phyloP scores from a whole-genome alignment of 257 asterid genomes.

The Scutellaria galericulata region DNA sequence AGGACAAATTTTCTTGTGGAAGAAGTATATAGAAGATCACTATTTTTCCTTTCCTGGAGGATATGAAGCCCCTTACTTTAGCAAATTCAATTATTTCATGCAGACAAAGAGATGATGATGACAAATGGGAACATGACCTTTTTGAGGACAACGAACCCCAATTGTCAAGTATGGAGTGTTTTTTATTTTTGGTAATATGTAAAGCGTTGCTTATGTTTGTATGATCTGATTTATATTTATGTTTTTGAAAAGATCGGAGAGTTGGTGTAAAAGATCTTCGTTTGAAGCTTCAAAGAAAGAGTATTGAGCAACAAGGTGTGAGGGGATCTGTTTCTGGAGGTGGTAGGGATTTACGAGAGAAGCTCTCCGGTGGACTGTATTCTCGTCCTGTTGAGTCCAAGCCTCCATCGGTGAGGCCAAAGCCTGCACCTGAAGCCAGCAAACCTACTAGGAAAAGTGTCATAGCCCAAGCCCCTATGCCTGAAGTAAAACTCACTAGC shows the following conservation, averaged over 20 bases:
- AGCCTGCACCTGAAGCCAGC: slow-evolving; percentile 63
- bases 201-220: slow-evolving; percentile 6
- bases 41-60: slow-evolving; percentile 30
- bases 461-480: slow-evolving; percentile 59
- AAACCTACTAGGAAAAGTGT: slow-evolving; percentile 68
- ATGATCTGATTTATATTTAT: slow-evolving; percentile 24
- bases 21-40: slow-evolving; percentile 36
- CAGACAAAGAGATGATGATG: slow-evolving; percentile 88
- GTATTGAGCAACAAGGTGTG: slow-evolving; percentile 50
- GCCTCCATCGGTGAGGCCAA: slow-evolving; percentile 50
- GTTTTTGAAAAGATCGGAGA: slow-evolving; percentile 55
- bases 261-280: slow-evolving; percentile 89
- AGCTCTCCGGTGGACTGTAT: slow-evolving; percentile 75
- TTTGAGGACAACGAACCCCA: slow-evolving; percentile 52
- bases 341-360: slow-evolving; percentile 88
- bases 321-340: slow-evolving; percentile 72
- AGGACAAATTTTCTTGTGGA: slow-evolving; percentile 33
- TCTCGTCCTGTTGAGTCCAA: slow-evolving; percentile 58
- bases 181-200: not conserved
- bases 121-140: slow-evolving; percentile 92
- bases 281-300: slow-evolving; percentile 87
- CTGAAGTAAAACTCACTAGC: slow-evolving; percentile 49
- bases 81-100: slow-evolving; percentile 40
- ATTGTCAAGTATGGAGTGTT: slow-evolving; percentile 55
- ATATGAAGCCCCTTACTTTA: slow-evolving; percentile 31